phyloP scores from a whole-genome alignment of 345 rosid species.

The Zanthoxylum bungeanum region DNA sequence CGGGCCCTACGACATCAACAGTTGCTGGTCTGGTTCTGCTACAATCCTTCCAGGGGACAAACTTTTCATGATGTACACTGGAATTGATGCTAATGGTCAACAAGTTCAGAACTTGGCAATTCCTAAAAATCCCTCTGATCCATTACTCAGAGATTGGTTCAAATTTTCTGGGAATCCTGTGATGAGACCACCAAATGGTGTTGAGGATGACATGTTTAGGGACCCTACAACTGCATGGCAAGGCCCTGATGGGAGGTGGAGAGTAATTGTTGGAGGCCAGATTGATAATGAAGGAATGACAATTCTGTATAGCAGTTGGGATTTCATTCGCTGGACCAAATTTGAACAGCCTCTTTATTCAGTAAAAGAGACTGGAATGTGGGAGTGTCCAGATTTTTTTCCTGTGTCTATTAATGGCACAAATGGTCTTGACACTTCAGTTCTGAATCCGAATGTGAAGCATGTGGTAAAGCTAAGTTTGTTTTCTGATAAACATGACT shows the following conservation, averaged over 20 bases:
- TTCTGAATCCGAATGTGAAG: constrained; percentile 28
- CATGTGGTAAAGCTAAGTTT: constrained; percentile 62
- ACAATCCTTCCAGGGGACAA: constrained; percentile 56
- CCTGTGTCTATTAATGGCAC: constrained; percentile 36
- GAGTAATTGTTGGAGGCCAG: constrained; percentile 36
- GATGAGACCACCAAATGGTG: constrained; percentile 45
- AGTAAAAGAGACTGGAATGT: constrained; percentile 41
- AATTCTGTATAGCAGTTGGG: constrained; percentile 42
- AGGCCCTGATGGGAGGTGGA: constrained; percentile 43
- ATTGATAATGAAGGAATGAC: constrained; percentile 36
- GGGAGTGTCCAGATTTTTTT: constrained; percentile 71
- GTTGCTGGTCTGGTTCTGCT: constrained; percentile 74
- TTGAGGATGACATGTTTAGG: constrained; percentile 40
- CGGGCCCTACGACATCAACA: constrained; percentile 47
- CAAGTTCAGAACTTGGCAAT: constrained; percentile 66
- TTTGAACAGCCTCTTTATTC: constrained; percentile 33
- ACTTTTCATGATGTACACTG: constrained; percentile 62
- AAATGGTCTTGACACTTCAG: constrained; percentile 47
- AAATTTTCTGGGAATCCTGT: constrained; percentile 53
- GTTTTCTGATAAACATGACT: constrained; percentile 32
- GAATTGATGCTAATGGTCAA: constrained; percentile 29
- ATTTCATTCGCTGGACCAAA: constrained; percentile 43
- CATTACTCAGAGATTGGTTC: constrained; percentile 57
- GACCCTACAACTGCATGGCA: constrained; percentile 71
- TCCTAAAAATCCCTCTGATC: constrained; percentile 55